These are phyloP conservation scores for Mucuna pruriens DNA, from an alignment of 306 rosid species.

Conservation along the genomic window DNA sequence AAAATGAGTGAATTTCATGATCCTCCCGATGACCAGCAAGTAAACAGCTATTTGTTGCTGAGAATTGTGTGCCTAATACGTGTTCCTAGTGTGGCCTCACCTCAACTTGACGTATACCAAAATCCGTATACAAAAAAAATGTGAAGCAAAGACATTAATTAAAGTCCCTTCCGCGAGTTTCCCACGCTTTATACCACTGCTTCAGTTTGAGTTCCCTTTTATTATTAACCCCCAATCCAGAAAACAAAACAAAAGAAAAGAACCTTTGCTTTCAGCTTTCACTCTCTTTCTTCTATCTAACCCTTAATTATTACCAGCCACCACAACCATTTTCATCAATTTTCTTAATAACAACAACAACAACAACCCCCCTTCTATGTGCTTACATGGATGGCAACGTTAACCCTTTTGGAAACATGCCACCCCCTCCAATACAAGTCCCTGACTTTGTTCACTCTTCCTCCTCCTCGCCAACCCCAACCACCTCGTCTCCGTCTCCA, in stretches of 20 bases:
- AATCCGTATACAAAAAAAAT: neutral
- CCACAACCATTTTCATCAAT: slow-evolving; percentile 1
- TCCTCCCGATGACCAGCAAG: neutral
- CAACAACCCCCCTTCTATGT: neutral
- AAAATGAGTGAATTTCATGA: slow-evolving; percentile 7
- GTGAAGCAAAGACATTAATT: neutral
- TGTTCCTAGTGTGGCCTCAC: slow-evolving; percentile 50
- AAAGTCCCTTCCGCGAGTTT: slow-evolving; percentile 53
- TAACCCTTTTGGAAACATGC: slow-evolving; percentile 25
- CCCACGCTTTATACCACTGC: slow-evolving; percentile 65
- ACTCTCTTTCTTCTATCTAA: neutral
- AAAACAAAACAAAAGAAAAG: no score
- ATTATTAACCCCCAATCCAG: neutral
- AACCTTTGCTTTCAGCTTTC: neutral
- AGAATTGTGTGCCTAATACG: slow-evolving; percentile 45
- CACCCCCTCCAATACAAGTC: slow-evolving; percentile 30
- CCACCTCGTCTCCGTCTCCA: slow-evolving; percentile 36
- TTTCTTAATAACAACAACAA: neutral
- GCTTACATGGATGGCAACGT: slow-evolving; percentile 40
- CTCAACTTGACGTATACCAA: slow-evolving; percentile 26
- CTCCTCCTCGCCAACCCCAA: slow-evolving; percentile 28
- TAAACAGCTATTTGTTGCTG: slow-evolving; percentile 7
- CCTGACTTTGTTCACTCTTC: neutral
- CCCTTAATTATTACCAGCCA: slow-evolving; percentile 14
- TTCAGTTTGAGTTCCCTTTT: neutral